phyloP scores from a whole-genome alignment of 371 early-diverging fungal species.

The Massospora cicadina region DNA sequence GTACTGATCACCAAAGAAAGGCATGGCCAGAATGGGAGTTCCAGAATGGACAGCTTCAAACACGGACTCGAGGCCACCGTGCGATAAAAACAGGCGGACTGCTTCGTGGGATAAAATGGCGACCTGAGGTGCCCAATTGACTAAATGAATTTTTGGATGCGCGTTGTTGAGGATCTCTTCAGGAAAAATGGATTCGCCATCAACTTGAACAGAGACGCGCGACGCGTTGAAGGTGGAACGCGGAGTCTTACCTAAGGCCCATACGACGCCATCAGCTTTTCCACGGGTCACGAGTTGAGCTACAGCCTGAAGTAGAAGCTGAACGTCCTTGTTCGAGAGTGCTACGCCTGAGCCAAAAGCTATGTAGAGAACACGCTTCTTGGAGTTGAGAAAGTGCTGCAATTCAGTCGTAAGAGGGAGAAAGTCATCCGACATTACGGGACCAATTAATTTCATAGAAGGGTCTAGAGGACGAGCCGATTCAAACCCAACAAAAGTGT shows the following conservation, averaged over 20 bases:
- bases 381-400: conserved; percentile 2
- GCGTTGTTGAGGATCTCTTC: background rate
- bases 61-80: conserved; percentile 10
- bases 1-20: conserved; percentile 9
- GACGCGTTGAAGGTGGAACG: too few species aligned
- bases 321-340: background rate
- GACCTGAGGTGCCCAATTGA: conserved; percentile 10
- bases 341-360: conserved; percentile 6
- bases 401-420: conserved; percentile 1
- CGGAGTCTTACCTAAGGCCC: conserved; percentile 7
- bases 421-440: background rate
- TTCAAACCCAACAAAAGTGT: conserved; percentile 7
- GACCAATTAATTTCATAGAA: background rate
- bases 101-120: conserved; percentile 9
- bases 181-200: too few species aligned
- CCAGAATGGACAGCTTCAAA: conserved; percentile 7
- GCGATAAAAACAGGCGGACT: conserved; percentile 6
- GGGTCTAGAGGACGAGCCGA: background rate
- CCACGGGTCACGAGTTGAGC: background rate
- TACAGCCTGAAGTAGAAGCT: background rate
- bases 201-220: too few species aligned
- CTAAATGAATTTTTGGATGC: conserved; percentile 9
- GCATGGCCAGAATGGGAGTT: conserved; percentile 10
- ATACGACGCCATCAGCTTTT: background rate
- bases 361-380: background rate